Evolutionary conservation across 2,329 filamentous ascomycete species (phyloP).

Genomic region (Colletotrichum navitas): DNA sequence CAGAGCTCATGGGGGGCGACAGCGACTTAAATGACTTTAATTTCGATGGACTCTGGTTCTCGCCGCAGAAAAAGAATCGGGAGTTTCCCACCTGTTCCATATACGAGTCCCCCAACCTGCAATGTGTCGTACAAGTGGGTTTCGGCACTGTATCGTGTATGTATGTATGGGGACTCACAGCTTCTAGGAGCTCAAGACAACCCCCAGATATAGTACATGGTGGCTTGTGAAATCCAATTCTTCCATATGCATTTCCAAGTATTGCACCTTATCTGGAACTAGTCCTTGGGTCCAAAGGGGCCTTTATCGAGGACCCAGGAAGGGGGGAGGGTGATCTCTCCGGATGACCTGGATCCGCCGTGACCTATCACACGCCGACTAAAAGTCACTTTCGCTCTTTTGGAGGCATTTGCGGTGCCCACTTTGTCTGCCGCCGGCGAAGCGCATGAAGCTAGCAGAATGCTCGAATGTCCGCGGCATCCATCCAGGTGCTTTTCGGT

Average conservation of each 20-base stretch:
- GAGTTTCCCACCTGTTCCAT: conserved; percentile 15
- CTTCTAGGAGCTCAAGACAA: conserved; percentile 25
- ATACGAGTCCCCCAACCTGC: conserved; percentile 10
- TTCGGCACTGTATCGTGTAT: background rate
- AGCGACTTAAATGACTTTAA: background rate
- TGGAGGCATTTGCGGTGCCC: background rate
- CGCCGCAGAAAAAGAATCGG: background rate
- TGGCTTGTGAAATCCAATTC: background rate
- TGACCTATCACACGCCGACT: conserved; percentile 34
- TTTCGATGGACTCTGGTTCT: background rate
- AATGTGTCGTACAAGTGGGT: conserved; percentile 21
- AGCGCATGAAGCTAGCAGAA: background rate
- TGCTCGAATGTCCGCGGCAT: background rate
- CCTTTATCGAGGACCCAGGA: conserved; percentile 14
- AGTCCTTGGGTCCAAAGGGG: background rate
- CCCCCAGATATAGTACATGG: background rate
- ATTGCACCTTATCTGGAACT: conserved; percentile 28
- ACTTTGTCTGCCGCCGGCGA: conserved; percentile 4
- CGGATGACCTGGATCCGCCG: conserved; percentile 37
- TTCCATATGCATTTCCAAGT: background rate
- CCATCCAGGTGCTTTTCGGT: conserved; percentile 6
- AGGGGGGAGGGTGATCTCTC: conserved; percentile 2
- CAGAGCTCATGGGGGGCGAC: background rate
- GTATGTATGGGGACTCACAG: background rate
- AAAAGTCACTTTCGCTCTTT: conserved; percentile 33